phyloP scores from a whole-genome alignment of 345 rosid genomes.

The Raphanus raphanistrum region DNA sequence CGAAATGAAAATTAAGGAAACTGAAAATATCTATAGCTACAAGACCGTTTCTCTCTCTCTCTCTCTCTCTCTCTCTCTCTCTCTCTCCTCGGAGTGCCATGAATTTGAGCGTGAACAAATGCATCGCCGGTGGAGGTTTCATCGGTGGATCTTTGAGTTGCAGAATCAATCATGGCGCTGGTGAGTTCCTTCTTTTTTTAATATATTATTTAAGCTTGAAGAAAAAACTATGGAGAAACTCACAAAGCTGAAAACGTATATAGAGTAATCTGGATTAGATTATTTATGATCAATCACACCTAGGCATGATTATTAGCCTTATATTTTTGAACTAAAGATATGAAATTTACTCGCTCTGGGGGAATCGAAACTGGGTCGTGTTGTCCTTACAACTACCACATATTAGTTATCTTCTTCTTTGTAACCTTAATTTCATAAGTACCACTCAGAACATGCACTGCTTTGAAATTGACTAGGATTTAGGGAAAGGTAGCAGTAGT shows the following conservation, averaged over 20 bases:
- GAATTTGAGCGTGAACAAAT: background rate
- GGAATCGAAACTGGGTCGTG: slow-evolving; percentile 11
- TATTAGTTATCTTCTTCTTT: slow-evolving; percentile 10
- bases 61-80: too few species aligned
- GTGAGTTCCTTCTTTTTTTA: background rate
- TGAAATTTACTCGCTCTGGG: background rate
- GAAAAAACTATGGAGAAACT: background rate
- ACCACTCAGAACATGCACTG: background rate
- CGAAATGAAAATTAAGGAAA: background rate
- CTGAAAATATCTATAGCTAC: background rate
- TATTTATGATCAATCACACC: background rate
- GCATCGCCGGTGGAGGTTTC: background rate
- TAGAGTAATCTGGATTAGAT: background rate
- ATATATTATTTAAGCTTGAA: background rate
- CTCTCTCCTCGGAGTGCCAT: background rate
- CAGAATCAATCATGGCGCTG: background rate
- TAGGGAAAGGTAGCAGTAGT: background rate
- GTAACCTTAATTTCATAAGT: background rate
- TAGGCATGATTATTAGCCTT: background rate
- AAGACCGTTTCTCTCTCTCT: background rate
- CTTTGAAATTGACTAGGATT: background rate
- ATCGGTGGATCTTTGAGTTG: background rate
- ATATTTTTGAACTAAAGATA: background rate
- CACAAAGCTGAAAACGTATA: background rate
- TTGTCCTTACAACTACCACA: background rate